A percentile compares a stretch with the other conserved stretches of the same genome.
These are phyloP conservation scores for Waltiozyma sp. DNA, from an alignment of 1,139 yeast genomes.

Conservation along the genomic window DNA sequence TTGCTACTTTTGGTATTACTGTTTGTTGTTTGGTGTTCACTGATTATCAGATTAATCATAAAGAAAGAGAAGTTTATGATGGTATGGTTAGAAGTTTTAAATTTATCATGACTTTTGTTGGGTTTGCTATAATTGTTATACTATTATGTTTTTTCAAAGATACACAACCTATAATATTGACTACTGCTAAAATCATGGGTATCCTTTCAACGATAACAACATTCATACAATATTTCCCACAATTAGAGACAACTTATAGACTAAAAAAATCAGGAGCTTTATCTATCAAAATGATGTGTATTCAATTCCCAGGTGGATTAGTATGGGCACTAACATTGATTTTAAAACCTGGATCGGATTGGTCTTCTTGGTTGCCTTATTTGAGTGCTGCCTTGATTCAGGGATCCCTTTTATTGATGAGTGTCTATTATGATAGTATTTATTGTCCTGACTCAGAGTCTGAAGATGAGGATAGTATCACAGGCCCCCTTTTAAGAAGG, in stretches of 20 bases:
- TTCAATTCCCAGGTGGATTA: conserved; percentile 88
- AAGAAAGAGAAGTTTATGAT: conserved; percentile 25
- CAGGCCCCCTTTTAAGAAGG: background rate
- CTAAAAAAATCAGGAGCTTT: conserved; percentile 74
- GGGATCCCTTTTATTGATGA: conserved; percentile 39
- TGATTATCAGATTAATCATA: conserved; percentile 36
- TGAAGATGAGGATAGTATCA: background rate
- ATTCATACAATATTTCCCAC: conserved; percentile 70
- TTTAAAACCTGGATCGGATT: conserved; percentile 62
- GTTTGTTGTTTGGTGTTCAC: conserved; percentile 43
- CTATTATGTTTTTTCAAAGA: conserved; percentile 20
- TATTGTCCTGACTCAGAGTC: background rate
- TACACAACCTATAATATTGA: background rate
- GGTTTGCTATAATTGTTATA: conserved; percentile 26
- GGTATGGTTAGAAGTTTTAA: conserved; percentile 17
- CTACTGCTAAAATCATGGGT: conserved; percentile 49
- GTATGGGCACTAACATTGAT: conserved; percentile 64
- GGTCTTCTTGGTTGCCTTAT: conserved; percentile 85
- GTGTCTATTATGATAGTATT: conserved; percentile 31
- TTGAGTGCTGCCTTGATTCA: conserved; percentile 65
- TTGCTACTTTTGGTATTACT: conserved; percentile 52
- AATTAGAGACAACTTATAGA: conserved; percentile 55
- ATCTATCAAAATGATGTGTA: conserved; percentile 71
- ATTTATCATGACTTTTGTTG: background rate
- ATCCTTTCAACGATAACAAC: conserved; percentile 52